phyloP scores from a whole-genome alignment of 352 stramenopile species.

The Globisporangium paddicum region DNA sequence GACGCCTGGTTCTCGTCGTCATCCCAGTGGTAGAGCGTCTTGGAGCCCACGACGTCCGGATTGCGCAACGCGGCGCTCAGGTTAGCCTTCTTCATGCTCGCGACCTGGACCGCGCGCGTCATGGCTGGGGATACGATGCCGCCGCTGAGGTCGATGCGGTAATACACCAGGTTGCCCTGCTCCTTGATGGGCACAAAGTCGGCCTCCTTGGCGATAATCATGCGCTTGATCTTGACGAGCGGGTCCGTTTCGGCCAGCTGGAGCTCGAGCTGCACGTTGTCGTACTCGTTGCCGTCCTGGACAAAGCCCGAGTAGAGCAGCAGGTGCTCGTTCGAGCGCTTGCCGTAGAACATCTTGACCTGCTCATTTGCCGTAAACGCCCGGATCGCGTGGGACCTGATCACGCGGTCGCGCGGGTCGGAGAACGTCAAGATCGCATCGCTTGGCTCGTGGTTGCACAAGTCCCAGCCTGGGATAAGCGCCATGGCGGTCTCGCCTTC shows the following conservation, averaged over 20 bases:
- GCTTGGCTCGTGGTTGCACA: slow-evolving; percentile 59
- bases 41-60: slow-evolving; percentile 15
- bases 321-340: slow-evolving; percentile 43
- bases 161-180: slow-evolving; percentile 15
- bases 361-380: slow-evolving; percentile 30
- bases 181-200: slow-evolving; percentile 13
- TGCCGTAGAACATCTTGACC: slow-evolving; percentile 61
- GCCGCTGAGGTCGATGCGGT: slow-evolving; percentile 21
- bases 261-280: slow-evolving; percentile 23
- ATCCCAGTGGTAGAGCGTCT: slow-evolving; percentile 20
- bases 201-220: slow-evolving; percentile 41
- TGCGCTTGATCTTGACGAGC: slow-evolving; percentile 36
- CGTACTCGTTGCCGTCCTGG: slow-evolving; percentile 28
- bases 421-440: slow-evolving; percentile 39
- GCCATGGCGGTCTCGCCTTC: slow-evolving; percentile 25
- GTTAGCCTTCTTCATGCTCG: slow-evolving; percentile 28
- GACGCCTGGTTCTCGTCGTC: slow-evolving; percentile 18
- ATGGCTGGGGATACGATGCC: slow-evolving; percentile 20
- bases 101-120: slow-evolving; percentile 28
- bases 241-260: slow-evolving; percentile 17
- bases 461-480: slow-evolving; percentile 58
- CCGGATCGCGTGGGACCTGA: slow-evolving; percentile 40
- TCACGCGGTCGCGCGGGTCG: slow-evolving; percentile 20
- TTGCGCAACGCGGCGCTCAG: slow-evolving; percentile 25
- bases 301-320: slow-evolving; percentile 60